These are phyloP conservation scores for Parsonsia alboflavescens DNA, from an alignment of 257 asterid species.

Conservation along the genomic window DNA sequence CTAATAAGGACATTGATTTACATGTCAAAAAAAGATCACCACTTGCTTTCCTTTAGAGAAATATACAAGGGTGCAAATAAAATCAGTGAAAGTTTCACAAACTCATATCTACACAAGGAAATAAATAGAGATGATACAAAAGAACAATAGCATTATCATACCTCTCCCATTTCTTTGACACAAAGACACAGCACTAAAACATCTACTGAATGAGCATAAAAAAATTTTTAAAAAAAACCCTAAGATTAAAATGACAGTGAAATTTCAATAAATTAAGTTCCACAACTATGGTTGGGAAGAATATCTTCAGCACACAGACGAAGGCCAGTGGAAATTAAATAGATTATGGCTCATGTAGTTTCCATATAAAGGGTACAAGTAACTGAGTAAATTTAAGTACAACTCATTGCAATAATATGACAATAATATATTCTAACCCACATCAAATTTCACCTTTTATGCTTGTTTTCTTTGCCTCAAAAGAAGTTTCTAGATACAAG, in stretches of 20 bases:
- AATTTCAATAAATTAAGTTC: not conserved
- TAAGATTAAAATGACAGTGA: not conserved
- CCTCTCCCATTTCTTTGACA: not conserved
- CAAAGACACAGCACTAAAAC: not conserved
- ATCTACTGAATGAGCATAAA: not conserved
- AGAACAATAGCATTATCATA: not conserved
- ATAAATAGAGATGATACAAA: not conserved
- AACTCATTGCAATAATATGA: not conserved
- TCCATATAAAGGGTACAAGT: not conserved
- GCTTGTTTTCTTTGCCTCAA: not conserved
- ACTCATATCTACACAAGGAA: not conserved
- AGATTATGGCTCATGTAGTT: not conserved
- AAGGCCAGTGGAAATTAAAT: not conserved
- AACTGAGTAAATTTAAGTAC: not conserved
- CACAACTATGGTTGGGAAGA: not conserved
- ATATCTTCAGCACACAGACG: not conserved
- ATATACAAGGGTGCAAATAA: not conserved
- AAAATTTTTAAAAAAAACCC: not conserved
- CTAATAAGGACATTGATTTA: not conserved
- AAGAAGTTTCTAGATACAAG: not conserved
- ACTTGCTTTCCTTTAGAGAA: not conserved
- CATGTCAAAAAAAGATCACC: not conserved
- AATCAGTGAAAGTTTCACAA: slow-evolving; percentile 2
- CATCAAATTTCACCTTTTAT: not conserved
- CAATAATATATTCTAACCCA: not conserved